These are phyloP conservation scores for Malassezia dermatis DNA, from an alignment of 1,284 basidiomycete species.

Conservation along the genomic window DNA sequence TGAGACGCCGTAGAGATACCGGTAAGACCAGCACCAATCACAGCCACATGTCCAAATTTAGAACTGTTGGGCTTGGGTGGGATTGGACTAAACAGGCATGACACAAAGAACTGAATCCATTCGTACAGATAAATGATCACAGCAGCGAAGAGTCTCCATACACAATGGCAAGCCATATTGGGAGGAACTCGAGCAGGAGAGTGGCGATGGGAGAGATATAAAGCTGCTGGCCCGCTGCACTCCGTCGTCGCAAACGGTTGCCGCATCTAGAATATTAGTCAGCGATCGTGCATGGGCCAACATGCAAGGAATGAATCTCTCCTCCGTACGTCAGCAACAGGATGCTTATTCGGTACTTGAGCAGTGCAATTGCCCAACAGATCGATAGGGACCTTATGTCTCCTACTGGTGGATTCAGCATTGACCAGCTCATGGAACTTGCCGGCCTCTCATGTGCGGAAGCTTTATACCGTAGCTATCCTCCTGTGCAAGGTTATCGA, in stretches of 20 bases:
- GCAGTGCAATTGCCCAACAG: slow-evolving; percentile 25
- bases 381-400: slow-evolving; percentile 43
- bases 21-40: slow-evolving; percentile 48
- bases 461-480: slow-evolving; percentile 67
- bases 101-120: slow-evolving; percentile 33
- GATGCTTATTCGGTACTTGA: slow-evolving; percentile 33
- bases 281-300: slow-evolving; percentile 1
- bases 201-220: not conserved
- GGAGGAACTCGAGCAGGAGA: not conserved
- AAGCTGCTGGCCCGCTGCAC: not conserved
- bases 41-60: slow-evolving; percentile 40
- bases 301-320: not conserved
- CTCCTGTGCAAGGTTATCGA: slow-evolving; percentile 54
- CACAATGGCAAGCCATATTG: not conserved
- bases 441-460: slow-evolving; percentile 94
- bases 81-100: slow-evolving; percentile 32
- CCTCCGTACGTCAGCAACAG: not conserved
- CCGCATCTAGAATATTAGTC: not conserved
- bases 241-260: not conserved
- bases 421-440: slow-evolving; percentile 80
- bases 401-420: slow-evolving; percentile 27
- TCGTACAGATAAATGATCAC: slow-evolving; percentile 25
- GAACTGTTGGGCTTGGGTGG: slow-evolving; percentile 27
- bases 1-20: slow-evolving; percentile 47
- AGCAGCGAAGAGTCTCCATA: not conserved